phyloP scores from a whole-genome alignment of 768 basidiomycete species.

The Lepiota brunneoincarnata region DNA sequence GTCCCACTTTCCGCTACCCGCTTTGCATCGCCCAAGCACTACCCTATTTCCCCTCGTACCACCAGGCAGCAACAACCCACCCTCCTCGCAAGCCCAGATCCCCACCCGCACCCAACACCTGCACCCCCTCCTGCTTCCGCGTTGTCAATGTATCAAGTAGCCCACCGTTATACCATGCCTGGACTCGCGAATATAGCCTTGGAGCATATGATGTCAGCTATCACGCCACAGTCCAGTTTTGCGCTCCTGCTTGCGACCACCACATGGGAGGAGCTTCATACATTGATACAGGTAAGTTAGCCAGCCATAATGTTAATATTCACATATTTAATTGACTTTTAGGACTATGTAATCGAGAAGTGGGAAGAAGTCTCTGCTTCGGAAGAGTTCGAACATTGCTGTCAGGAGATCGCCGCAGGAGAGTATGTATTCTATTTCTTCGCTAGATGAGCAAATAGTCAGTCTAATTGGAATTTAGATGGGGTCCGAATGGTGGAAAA shows the following conservation, averaged over 20 bases:
- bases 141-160: slow-evolving; percentile 71
- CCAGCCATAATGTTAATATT: slow-evolving; percentile 11
- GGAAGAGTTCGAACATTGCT: slow-evolving; percentile 66
- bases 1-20: slow-evolving; percentile 34
- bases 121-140: slow-evolving; percentile 67
- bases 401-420: slow-evolving; percentile 69
- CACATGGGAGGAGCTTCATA: slow-evolving; percentile 62
- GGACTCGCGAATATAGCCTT: slow-evolving; percentile 63
- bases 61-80: slow-evolving; percentile 34
- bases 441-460: background rate
- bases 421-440: slow-evolving; percentile 45
- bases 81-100: slow-evolving; percentile 46
- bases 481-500: slow-evolving; percentile 70
- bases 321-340: slow-evolving; percentile 5
- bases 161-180: slow-evolving; percentile 72
- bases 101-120: slow-evolving; percentile 68
- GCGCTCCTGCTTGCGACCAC: slow-evolving; percentile 66
- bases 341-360: slow-evolving; percentile 76
- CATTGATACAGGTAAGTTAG: slow-evolving; percentile 53
- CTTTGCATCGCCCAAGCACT: slow-evolving; percentile 33
- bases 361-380: slow-evolving; percentile 69
- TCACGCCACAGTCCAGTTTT: slow-evolving; percentile 66
- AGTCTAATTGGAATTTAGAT: slow-evolving; percentile 35
- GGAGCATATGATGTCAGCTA: slow-evolving; percentile 69
- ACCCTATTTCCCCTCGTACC: slow-evolving; percentile 46